Evolutionary conservation across 2,329 filamentous ascomycete species (phyloP).

Genomic region (Ophiostoma himal-ulmi): DNA sequence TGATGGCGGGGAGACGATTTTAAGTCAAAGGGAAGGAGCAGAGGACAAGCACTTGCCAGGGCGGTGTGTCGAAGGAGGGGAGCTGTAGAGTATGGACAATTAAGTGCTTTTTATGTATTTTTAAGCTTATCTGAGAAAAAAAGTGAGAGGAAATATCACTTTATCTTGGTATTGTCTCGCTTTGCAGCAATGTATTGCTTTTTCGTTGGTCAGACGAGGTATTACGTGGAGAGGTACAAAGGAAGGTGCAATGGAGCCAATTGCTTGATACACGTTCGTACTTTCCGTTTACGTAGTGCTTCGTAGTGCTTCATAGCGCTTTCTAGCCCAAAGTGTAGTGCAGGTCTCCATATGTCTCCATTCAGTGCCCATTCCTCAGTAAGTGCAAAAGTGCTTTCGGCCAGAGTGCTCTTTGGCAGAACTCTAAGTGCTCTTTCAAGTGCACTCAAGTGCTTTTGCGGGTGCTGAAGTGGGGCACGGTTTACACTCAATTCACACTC

Average conservation of each 20-base stretch:
- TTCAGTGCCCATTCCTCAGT: not conserved
- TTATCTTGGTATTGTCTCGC: not conserved
- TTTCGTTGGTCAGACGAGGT: slow-evolving; percentile 5
- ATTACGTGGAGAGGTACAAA: slow-evolving; percentile 13
- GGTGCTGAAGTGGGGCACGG: not conserved
- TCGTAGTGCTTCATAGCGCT: not conserved
- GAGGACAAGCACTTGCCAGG: slow-evolving; percentile 15
- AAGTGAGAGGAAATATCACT: not conserved
- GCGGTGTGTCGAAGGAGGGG: slow-evolving; percentile 24
- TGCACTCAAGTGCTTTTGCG: not conserved
- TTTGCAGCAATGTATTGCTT: not conserved
- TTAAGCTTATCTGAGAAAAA: not conserved
- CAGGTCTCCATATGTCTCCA: not conserved
- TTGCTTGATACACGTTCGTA: slow-evolving; percentile 7
- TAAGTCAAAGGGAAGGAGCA: slow-evolving; percentile 16
- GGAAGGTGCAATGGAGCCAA: slow-evolving; percentile 13
- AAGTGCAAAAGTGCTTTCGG: not conserved
- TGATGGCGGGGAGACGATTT: slow-evolving; percentile 19
- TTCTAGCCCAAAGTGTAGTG: not conserved
- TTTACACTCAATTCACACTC: not conserved
- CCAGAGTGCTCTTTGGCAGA: not conserved
- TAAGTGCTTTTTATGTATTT: not conserved
- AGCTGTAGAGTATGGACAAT: not conserved
- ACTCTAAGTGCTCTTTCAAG: not conserved
- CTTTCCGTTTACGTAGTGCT: slow-evolving; percentile 4